Base-by-base conservation (phyloP, 805 yeast genomes). In the Saturnispora gosingensis region DNA sequence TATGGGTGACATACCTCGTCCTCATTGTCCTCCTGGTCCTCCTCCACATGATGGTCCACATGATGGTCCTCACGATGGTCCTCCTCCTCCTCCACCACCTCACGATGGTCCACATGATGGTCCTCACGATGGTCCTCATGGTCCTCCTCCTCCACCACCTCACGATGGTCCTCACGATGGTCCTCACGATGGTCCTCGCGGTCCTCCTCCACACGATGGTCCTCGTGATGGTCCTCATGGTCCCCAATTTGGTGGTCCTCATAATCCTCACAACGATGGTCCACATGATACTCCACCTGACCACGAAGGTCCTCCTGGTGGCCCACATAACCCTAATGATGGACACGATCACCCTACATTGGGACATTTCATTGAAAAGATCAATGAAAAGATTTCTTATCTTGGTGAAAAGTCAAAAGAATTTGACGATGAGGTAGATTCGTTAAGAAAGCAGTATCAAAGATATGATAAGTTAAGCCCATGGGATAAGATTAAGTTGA, bases 401-500 rank as follows among this genome's bases (percentile, higher is more conserved):
- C 59, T 72, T 18, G 48, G 56, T 22, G 47, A 44, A 2, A 57
- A 58, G 6, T 59, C 70, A 3, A 35, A 46, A 4, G 55, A 44
- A 3, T 65, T 63, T 52, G 76, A 72, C 51, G 43, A 36, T 9
- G 28, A 57, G 11, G 53, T 59, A 3, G 42, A 25, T 5, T 58
- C 50, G 5, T 54, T 66, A 40, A 67, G 61, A 47, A 11, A 49
- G 4, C 39, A 59, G 20, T 54, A 61, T 42, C 56, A 61, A 16
- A 27, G 57, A 11, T 56, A 63, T 58, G 61, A 62, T 9, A 47
- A 57, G 2, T 53, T 69, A 13, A 48, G 62, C 4, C 54, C 54
- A 16, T 61, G 60, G 57, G 57, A 61, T 43, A 67, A 62, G 45
- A 22, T 69, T 20, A 60, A 61, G 50, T 51, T 69, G 30, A 53